A percentile compares a stretch with the other conserved stretches of the same genome.
Conservation (phyloP, 2,329 filamentous ascomycete genomes). For the Fusarium fujikuroi region DNA sequence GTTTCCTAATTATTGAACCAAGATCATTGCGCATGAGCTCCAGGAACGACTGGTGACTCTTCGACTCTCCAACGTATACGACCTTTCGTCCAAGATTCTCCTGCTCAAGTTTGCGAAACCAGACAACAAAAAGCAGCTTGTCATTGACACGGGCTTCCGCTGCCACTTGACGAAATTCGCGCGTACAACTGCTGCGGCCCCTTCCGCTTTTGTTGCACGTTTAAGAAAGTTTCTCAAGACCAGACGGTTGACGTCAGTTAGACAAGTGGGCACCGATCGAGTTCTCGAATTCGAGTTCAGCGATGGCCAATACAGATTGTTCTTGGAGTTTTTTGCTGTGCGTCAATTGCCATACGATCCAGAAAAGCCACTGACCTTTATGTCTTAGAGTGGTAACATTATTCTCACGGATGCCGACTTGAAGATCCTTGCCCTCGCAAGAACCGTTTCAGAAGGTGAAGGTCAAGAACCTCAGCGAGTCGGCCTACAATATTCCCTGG, state of each 20-base stretch:
- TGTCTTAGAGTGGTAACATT: conserved; percentile 80
- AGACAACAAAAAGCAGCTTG: conserved; percentile 85
- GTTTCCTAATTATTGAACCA: conserved; percentile 19
- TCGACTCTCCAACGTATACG: conserved; percentile 93
- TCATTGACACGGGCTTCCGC: conserved; percentile 95
- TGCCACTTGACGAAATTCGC: conserved; percentile 93
- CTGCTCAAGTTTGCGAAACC: conserved; percentile 95
- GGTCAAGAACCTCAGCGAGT: conserved; percentile 85
- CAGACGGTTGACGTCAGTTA: conserved; percentile 80
- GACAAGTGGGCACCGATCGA: conserved; percentile 91
- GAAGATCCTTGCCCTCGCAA: conserved; percentile 82
- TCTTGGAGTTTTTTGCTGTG: conserved; percentile 91
- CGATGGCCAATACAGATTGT: conserved; percentile 87
- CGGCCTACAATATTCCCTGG: conserved; percentile 81
- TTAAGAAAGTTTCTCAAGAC: conserved; percentile 91
- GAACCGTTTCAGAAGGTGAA: conserved; percentile 82
- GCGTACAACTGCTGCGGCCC: conserved; percentile 83
- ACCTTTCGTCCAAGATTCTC: conserved; percentile 94
- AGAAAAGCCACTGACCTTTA: conserved; percentile 12
- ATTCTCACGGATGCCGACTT: conserved; percentile 88
- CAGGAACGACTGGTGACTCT: conserved; percentile 78
- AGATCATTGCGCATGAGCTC: conserved; percentile 96
- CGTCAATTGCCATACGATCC: background rate
- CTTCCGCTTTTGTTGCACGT: conserved; percentile 85
- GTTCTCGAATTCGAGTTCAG: conserved; percentile 94